Evolutionary conservation across 2,329 filamentous ascomycete species (phyloP), one percentile per base, ranked within the genome.

Genomic region (Sarocladiaceae sp.): DNA sequence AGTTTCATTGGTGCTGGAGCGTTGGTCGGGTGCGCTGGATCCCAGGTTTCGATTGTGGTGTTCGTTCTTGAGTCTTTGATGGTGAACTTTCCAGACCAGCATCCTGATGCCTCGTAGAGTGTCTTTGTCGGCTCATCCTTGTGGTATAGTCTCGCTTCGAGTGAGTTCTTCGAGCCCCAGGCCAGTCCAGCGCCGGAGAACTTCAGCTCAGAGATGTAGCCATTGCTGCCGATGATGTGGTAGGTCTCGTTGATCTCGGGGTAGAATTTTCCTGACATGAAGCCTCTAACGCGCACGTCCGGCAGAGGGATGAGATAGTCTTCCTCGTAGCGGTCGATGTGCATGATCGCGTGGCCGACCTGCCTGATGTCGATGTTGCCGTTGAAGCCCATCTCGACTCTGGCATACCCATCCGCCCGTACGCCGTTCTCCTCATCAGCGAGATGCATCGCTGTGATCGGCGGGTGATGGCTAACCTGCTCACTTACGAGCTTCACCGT

Each of bases 391-490:
- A 77, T 78, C 59, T 78, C 76, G 10, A 78, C 75, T 7, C 74
- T 67, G 11, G 76, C 76, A 47, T 78, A 79, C 3, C 76, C 76
- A 55, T 77, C 69, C 3, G 75, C 71, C 17, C 73, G 68, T 15
- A 79, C 71, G 10, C 72, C 70, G 51, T 73, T 65, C 12, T 68
- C 64, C 15, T 63, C 57, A 57, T 75, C 72, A 22, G 62, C 59
- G 26, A 79, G 72, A 60, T 76, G 74, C 63, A 78, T 77, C 2
- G 76, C 76, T 2, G 76, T 79, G 39, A 78, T 76, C 17, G 76
- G 76, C 22, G 76, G 76, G 59, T 79, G 76, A 54, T 79, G 76
- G 57, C 71, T 74, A 55, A 79, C 76, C 60, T 79, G 76, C 61
- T 79, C 76, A 26, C 39, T 31, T 28, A 55, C 49, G n/a, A 55